These are phyloP conservation scores for Aspergillus pseudonomiae DNA, from an alignment of 2,329 filamentous ascomycete genomes.

Conservation along the genomic window DNA sequence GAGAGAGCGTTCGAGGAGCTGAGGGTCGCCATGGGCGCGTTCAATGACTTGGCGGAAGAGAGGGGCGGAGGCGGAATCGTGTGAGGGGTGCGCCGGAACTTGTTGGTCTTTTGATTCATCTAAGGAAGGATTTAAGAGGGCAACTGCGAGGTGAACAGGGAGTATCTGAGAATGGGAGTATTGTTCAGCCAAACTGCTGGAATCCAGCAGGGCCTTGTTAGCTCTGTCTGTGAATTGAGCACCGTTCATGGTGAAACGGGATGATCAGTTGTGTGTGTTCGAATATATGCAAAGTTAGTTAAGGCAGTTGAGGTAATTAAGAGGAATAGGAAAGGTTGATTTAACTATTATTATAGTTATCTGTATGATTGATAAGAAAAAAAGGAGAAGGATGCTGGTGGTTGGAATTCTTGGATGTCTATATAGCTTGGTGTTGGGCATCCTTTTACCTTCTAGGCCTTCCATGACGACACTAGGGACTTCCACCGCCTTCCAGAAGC, in stretches of 20 bases:
- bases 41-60: conserved; percentile 95
- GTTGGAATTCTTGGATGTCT: not conserved
- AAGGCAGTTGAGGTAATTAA: not conserved
- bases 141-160: conserved; percentile 80
- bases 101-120: conserved; percentile 78
- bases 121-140: conserved; percentile 49
- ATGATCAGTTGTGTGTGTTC: not conserved
- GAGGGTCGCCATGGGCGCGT: conserved; percentile 87
- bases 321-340: not conserved
- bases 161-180: conserved; percentile 90
- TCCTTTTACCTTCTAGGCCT: conserved; percentile 11
- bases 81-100: conserved; percentile 64
- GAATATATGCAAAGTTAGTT: conserved; percentile 6
- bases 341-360: not conserved
- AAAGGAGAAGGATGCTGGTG: not conserved
- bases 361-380: not conserved
- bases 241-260: conserved; percentile 40
- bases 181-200: conserved; percentile 83
- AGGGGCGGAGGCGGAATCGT: conserved; percentile 65
- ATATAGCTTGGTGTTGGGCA: conserved; percentile 17
- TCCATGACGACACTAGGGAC: conserved; percentile 34
- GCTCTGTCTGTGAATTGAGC: conserved; percentile 88
- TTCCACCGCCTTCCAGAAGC: conserved; percentile 44
- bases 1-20: conserved; percentile 82
- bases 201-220: conserved; percentile 85